phyloP scores from a whole-genome alignment of 179 eudicot species.

The Spergularia azorica region DNA sequence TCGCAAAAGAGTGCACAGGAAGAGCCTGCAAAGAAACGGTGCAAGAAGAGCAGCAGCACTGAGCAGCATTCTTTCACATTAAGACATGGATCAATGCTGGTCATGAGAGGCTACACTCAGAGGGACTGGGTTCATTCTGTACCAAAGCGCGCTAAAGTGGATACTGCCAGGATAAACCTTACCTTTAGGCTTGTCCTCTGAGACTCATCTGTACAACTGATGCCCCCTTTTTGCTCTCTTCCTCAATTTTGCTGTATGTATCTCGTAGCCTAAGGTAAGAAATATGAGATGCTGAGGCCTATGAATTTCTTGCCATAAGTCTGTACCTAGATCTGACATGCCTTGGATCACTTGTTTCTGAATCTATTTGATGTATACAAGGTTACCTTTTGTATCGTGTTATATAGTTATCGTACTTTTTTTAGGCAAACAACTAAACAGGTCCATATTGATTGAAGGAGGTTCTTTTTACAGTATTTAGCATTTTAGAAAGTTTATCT shows the following conservation, averaged over 20 bases:
- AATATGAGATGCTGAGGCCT: too few relatives aligned
- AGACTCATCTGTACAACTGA: not conserved
- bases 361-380: too few relatives aligned
- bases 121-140: conserved; percentile 95
- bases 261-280: not conserved
- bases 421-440: too few relatives aligned
- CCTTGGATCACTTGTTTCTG: too few relatives aligned
- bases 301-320: too few relatives aligned
- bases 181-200: conserved; percentile 74
- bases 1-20: conserved; percentile 26
- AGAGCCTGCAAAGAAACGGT: conserved; percentile 54
- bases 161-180: conserved; percentile 73
- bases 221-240: not conserved
- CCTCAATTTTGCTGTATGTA: not conserved
- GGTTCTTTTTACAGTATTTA: too few relatives aligned
- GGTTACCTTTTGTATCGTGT: too few relatives aligned
- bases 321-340: too few relatives aligned
- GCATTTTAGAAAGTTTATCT: too few relatives aligned
- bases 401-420: too few relatives aligned
- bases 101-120: conserved; percentile 92
- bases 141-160: conserved; percentile 87
- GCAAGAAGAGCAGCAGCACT: conserved; percentile 42
- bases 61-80: conserved; percentile 59
- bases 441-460: too few relatives aligned
- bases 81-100: conserved; percentile 84